Conservation (phyloP, 1,284 basidiomycete species). For the Fomitiporia mediterranea region DNA sequence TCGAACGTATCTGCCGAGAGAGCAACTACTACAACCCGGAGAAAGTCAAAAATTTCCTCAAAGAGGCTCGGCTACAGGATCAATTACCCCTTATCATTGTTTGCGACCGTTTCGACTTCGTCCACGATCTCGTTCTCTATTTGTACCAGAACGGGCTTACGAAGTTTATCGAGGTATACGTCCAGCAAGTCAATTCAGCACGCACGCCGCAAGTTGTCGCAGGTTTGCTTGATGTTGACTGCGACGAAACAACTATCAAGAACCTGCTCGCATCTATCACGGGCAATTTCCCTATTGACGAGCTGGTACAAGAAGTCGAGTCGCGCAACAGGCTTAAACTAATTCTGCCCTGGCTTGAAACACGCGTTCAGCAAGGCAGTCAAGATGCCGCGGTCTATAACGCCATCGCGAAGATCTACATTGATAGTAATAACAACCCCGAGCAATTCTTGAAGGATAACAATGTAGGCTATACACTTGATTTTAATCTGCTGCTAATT, state of each 20-base stretch:
- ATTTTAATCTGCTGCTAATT: neutral
- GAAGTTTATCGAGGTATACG: conserved; percentile 99
- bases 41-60: conserved; percentile 99
- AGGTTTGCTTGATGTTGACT: conserved; percentile 96
- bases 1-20: conserved; percentile 98
- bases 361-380: conserved; percentile 86
- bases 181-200: conserved; percentile 96
- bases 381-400: conserved; percentile 95
- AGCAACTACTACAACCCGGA: conserved; percentile 98
- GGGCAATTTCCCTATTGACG: conserved; percentile 96
- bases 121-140: conserved; percentile 98
- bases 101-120: conserved; percentile 99
- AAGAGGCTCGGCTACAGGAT: conserved; percentile 95
- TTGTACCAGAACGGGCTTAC: conserved; percentile 97
- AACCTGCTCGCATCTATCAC: conserved; percentile 89
- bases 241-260: conserved; percentile 96
- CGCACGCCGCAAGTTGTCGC: conserved; percentile 99
- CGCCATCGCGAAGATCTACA: conserved; percentile 97
- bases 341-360: conserved; percentile 96
- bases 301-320: conserved; percentile 97
- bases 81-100: conserved; percentile 99
- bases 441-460: conserved; percentile 98
- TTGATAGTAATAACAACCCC: conserved; percentile 98
- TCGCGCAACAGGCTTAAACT: conserved; percentile 94
- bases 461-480: conserved; percentile 55